Percentiles rank a stretch among this genome's conserved stretches.
Evolutionary conservation across 768 basidiomycete genomes (phyloP).

Genomic region (Trametes coccinea): DNA sequence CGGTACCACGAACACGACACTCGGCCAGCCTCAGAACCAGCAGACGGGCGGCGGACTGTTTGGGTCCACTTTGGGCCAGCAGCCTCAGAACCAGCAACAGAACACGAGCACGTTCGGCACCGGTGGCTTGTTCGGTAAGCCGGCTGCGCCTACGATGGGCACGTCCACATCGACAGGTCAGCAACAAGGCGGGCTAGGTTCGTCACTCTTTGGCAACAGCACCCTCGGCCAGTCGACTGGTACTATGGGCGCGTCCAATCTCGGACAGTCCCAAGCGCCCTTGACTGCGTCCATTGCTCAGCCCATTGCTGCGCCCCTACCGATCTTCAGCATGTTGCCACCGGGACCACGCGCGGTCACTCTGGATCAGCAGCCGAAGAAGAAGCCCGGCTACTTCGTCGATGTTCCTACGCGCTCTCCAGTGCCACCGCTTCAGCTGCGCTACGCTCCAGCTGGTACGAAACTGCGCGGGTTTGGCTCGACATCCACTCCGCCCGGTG

Average conservation of each 20-base stretch:
- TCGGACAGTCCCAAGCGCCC: slow-evolving; percentile 44
- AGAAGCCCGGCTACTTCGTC: slow-evolving; percentile 75
- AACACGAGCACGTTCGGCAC: slow-evolving; percentile 43
- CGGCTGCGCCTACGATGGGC: slow-evolving; percentile 49
- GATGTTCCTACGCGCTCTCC: slow-evolving; percentile 75
- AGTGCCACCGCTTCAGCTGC: slow-evolving; percentile 60
- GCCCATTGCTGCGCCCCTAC: slow-evolving; percentile 71
- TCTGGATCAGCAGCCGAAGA: slow-evolving; percentile 65
- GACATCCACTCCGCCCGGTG: slow-evolving; percentile 39
- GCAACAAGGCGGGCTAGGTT: slow-evolving; percentile 34
- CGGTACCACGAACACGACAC: slow-evolving; percentile 37
- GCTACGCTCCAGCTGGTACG: slow-evolving; percentile 62
- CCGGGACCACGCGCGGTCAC: slow-evolving; percentile 64
- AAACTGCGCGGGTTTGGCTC: slow-evolving; percentile 74
- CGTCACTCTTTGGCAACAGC: slow-evolving; percentile 36
- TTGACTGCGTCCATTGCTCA: slow-evolving; percentile 88
- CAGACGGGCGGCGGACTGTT: slow-evolving; percentile 40
- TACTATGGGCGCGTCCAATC: slow-evolving; percentile 42
- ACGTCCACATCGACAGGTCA: slow-evolving; percentile 43
- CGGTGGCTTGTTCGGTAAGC: slow-evolving; percentile 53
- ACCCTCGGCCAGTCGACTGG: slow-evolving; percentile 30
- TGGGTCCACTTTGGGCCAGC: slow-evolving; percentile 52
- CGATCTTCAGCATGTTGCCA: slow-evolving; percentile 74
- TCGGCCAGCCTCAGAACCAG: slow-evolving; percentile 44
- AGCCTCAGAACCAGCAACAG: slow-evolving; percentile 37